These are phyloP conservation scores for Acanthamoeba quina DNA, from an alignment of 208 protist species.

Conservation along the genomic window DNA sequence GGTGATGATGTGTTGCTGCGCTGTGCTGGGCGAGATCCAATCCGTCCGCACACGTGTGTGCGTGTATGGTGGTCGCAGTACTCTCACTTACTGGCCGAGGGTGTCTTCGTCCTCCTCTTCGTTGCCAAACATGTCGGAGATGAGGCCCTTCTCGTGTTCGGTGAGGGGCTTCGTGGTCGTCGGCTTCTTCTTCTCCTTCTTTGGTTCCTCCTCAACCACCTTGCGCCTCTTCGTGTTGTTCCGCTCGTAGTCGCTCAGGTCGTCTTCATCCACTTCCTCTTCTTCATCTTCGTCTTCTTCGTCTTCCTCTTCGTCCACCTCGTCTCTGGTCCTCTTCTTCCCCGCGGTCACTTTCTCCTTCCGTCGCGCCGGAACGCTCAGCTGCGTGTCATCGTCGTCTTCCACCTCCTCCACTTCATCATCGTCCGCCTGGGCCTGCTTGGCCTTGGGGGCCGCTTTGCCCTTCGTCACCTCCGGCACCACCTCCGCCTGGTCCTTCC, in stretches of 20 bases:
- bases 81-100: not conserved
- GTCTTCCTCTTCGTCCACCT: not conserved
- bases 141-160: not conserved
- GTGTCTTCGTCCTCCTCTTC: not conserved
- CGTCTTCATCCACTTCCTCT: not conserved
- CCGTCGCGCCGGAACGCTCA: not conserved
- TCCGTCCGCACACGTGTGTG: no score
- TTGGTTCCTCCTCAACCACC: not conserved
- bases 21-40: no score
- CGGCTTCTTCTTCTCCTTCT: not conserved
- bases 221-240: slow-evolving; percentile 4
- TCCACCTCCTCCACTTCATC: not conserved
- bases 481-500: not conserved
- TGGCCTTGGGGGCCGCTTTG: not conserved
- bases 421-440: not conserved
- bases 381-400: not conserved
- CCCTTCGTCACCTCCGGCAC: not conserved
- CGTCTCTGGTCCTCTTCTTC: slow-evolving; percentile 17
- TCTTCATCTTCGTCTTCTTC: not conserved
- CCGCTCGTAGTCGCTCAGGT: not conserved
- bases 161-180: not conserved
- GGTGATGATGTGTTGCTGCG: no score
- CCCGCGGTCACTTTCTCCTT: not conserved
- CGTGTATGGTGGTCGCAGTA: no score
- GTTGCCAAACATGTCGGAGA: slow-evolving; percentile 5